Evolutionary conservation across 1,284 basidiomycete genomes (phyloP), one percentile per base, ranked within the genome.

Genomic region (Cryptococcus deneoformans): DNA sequence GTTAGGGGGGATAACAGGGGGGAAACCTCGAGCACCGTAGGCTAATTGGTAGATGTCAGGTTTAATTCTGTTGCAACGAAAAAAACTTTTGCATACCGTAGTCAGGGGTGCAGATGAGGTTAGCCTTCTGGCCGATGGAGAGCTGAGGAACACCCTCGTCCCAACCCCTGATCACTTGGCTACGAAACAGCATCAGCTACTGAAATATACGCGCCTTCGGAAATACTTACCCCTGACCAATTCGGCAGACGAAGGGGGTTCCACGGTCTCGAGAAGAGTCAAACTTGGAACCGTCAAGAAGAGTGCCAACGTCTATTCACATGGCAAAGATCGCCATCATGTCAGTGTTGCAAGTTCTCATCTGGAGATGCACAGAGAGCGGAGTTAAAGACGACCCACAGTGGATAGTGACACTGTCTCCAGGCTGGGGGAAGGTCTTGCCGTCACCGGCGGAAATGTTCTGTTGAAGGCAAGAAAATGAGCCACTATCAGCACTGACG

Each of bases 1-100:
- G 72, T 89, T 86, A 66, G 86, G 74, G 20, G 90, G 90, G 73
- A 92, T 92, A 62, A 89, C 82, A 37, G 88, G 88, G 88, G 68
- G 77, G 73, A 90, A 91, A 36, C 73, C 72, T 50, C 70, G 59
- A 16, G 65, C 61, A 34, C 73, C 73, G 71, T 72, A 73, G 14
- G 69, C 69, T 69, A 40, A 39, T 46, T 20, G 20, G 20, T 10
- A 39, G 56, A 9, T 20, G 40, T 35, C 24, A 36, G 37, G 24
- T 56, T 53, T 52, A 53, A 10, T n/a, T 46, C 20, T 48, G 29
- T 35, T 9, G 16, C 14, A 20, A 43, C 36, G 40, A n/a, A 50
- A 20, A 39, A 2, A 52, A 11, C 12, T 9, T 34, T 16, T n/a
- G 60, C 67, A 52, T 12, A 67, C 67, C 67, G 59, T 69, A 71